Conservation (phyloP, 116 monocot genomes). For the Papilionanthe hybrid region DNA sequence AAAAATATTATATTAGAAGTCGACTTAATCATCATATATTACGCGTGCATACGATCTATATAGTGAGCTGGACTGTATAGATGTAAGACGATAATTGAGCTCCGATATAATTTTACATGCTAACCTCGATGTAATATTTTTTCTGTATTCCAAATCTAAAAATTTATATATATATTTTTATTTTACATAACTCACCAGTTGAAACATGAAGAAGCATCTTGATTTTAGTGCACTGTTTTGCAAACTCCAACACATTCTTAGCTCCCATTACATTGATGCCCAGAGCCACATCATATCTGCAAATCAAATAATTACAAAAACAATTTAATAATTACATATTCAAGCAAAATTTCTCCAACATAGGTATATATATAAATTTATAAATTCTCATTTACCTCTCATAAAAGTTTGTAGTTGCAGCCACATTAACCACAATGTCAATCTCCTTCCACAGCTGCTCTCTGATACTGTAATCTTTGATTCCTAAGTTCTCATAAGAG, state of each 20-base stretch:
- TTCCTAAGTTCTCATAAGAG: constrained; percentile 40
- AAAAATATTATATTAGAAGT: no score
- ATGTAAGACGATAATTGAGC: no score
- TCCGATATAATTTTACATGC: no score
- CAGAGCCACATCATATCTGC: constrained; percentile 62
- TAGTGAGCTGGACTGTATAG: no score
- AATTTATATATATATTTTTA: background rate
- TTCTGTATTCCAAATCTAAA: no score
- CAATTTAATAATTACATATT: background rate
- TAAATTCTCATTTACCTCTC: constrained; percentile 35
- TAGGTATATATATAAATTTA: background rate
- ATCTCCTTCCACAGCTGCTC: constrained; percentile 36
- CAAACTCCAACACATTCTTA: constrained; percentile 47
- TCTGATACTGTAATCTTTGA: constrained; percentile 25
- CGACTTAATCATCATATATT: no score
- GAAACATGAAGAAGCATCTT: constrained; percentile 61
- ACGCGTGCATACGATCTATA: no score
- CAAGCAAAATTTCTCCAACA: no score
- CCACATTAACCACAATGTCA: constrained; percentile 53
- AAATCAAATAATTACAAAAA: background rate
- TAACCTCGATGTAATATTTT: no score
- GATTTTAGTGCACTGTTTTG: constrained; percentile 39
- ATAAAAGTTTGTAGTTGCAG: constrained; percentile 59
- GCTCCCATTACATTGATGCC: constrained; percentile 50
- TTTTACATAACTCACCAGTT: constrained; percentile 35